These are phyloP conservation scores for Cyberlindnera galapagoensis DNA, from an alignment of 805 yeast species.

Conservation along the genomic window DNA sequence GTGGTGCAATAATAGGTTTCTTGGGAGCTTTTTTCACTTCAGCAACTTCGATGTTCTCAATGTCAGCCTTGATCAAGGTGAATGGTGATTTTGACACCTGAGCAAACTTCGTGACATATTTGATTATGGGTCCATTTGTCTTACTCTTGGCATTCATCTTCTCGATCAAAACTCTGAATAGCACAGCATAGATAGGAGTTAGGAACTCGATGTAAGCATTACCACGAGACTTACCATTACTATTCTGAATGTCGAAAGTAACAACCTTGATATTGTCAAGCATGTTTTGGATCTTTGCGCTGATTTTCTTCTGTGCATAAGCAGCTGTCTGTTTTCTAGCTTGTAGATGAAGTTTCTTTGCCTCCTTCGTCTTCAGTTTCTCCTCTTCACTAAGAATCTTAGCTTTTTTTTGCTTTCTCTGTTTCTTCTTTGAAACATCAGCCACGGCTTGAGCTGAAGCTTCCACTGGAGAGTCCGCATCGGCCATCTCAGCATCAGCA, in stretches of 20 bases:
- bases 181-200: conserved; percentile 8
- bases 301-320: conserved; percentile 3
- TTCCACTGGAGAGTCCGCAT: too few species aligned
- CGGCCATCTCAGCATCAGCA: too few species aligned
- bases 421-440: background rate
- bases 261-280: conserved; percentile 5
- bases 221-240: conserved; percentile 16
- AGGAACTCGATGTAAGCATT: conserved; percentile 14
- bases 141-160: conserved; percentile 10
- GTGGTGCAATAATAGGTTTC: background rate
- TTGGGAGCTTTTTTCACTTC: background rate
- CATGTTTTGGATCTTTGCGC: conserved; percentile 3
- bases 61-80: conserved; percentile 3
- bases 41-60: background rate
- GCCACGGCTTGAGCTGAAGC: background rate
- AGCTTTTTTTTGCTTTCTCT: too few species aligned
- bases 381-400: background rate
- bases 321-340: conserved; percentile 4
- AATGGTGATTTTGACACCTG: conserved; percentile 13
- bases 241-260: conserved; percentile 12
- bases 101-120: conserved; percentile 14
- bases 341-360: background rate
- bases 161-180: conserved; percentile 13
- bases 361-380: conserved; percentile 1
- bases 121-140: conserved; percentile 1